Evolutionary conservation across 805 yeast species (phyloP), one percentile per base, ranked within the genome.

Genomic region (Ogataea siamensis): DNA sequence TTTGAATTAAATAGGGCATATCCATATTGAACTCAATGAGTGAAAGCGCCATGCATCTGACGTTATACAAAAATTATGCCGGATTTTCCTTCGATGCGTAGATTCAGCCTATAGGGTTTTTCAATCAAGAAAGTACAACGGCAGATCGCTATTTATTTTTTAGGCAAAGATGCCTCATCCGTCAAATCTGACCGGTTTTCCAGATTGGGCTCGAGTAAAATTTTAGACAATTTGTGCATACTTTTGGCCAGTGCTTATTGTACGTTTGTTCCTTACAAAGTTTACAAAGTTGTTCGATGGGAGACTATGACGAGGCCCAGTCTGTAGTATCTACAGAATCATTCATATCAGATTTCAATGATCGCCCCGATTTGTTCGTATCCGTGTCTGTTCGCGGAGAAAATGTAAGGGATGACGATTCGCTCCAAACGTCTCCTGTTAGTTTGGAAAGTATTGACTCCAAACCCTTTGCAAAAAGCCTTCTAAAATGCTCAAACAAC

Each of bases 321-420:
- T 19, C 32, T 5, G 22, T 18, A 9, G 39, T 49, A 7, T 50
- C 46, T 8, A 3, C 34, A 7, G 47, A 42, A 5, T 50, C 54
- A 7, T 32, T 46, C 3, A 47, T 49, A 4, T 49, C 51, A 2
- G 50, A 44, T 3, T 49, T 49, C 31, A 47, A 49, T 32, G 51
- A 47, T 27, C 34, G 31, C 5, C 28, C 38, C 2, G 40, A 39
- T 8, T 39, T 45, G 19, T 43, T 42, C 16, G 43, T 49, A 3
- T 37, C 49, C 2, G 38, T 47, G 7, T 39, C 22, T 7, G 24
- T 25, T 8, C 9, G 12, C 6, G 18, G 15, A 2, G 21, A 28
- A 7, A 23, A 21, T 7, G 21, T 24, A n/a, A n/a, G n/a, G 6
- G 5, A 17, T 24, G 32, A 37, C 5, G 15, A 5, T 13, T 13